These are phyloP conservation scores for Marvania coccoides DNA, from an alignment of 139 green algal species.

Conservation along the genomic window DNA sequence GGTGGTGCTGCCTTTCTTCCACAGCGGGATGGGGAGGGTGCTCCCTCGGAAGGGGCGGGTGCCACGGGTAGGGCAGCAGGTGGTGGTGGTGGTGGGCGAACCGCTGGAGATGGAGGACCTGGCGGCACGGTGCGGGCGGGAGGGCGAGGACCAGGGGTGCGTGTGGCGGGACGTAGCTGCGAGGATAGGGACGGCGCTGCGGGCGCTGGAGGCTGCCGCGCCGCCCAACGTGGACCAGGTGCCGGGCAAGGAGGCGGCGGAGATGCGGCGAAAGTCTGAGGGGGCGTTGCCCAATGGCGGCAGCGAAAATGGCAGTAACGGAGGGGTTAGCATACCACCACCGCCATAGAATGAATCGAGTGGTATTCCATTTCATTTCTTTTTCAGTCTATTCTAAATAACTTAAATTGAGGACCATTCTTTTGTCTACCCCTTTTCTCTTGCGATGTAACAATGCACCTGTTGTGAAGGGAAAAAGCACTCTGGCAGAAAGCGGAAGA, in stretches of 20 bases:
- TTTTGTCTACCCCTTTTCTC: no score
- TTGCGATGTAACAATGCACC: no score
- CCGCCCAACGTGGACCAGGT: constrained; percentile 48
- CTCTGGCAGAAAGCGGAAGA: no score
- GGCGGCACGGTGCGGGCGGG: constrained; percentile 37
- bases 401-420: no score
- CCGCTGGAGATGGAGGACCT: constrained; percentile 60
- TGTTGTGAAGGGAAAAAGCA: no score
- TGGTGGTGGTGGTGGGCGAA: constrained; percentile 55
- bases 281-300: constrained; percentile 1
- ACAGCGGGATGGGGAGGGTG: constrained; percentile 66
- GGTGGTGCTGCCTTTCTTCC: constrained; percentile 76
- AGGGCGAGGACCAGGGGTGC: constrained; percentile 15
- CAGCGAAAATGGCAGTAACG: no score
- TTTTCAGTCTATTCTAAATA: no score
- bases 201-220: constrained; percentile 35
- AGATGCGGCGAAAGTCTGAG: background rate
- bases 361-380: no score
- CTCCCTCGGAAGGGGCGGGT: constrained; percentile 46
- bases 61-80: constrained; percentile 35
- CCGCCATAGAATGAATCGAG: no score
- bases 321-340: no score
- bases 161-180: constrained; percentile 61
- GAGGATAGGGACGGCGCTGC: constrained; percentile 36
- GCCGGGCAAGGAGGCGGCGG: background rate